A percentile compares a stretch with the other conserved stretches of the same genome.
These are phyloP conservation scores for Nothopassalora personata DNA, from an alignment of 2,329 filamentous ascomycete species.

Conservation along the genomic window DNA sequence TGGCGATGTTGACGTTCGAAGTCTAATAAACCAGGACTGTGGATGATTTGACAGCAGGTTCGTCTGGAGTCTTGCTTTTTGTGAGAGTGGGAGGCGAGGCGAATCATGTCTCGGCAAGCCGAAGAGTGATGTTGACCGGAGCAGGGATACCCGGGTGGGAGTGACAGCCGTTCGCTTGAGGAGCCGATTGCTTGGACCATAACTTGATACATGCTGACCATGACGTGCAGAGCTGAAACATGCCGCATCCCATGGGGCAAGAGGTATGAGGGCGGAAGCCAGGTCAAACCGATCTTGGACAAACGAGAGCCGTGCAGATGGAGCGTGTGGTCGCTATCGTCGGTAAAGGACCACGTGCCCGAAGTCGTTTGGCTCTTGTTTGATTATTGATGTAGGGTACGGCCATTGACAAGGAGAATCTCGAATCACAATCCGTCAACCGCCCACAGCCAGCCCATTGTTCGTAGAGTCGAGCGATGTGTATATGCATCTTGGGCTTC, in stretches of 20 bases:
- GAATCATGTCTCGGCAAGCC: constrained; percentile 4
- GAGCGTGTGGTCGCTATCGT: not conserved
- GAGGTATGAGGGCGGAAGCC: not conserved
- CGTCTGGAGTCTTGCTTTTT: not conserved
- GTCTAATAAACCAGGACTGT: not conserved
- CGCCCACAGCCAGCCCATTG: too few species aligned
- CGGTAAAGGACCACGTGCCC: not conserved
- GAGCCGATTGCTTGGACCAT: not conserved
- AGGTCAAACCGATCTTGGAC: not conserved
- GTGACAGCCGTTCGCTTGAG: not conserved
- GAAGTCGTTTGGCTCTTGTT: not conserved
- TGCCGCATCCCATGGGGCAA: not conserved
- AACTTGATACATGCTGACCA: not conserved
- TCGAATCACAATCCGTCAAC: not conserved
- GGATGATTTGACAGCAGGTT: not conserved
- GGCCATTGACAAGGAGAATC: not conserved
- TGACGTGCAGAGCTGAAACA: not conserved
- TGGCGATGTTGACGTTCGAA: not conserved
- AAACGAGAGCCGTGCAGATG: not conserved
- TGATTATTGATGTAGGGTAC: not conserved
- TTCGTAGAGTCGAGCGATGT: not conserved
- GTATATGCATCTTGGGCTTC: not conserved
- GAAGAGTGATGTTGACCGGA: not conserved
- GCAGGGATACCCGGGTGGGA: constrained; percentile 2
- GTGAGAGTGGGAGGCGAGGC: not conserved